Percentiles rank a stretch among this genome's conserved stretches.
Evolutionary conservation across 495 filamentous ascomycete species (phyloP).

Genomic region (Podospora pseudopauciseta): DNA sequence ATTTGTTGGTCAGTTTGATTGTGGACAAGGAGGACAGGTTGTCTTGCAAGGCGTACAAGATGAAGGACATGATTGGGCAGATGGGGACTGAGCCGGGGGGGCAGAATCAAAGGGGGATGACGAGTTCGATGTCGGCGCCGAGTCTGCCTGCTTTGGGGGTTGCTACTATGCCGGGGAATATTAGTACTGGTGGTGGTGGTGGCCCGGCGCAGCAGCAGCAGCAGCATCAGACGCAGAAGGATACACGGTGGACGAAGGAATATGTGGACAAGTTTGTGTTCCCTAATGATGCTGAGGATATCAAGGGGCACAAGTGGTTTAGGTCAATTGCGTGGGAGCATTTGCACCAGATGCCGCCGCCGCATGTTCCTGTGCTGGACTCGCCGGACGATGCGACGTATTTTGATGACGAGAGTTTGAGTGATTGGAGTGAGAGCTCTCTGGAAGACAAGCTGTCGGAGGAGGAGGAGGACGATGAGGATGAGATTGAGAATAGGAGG

Average conservation of each 20-base stretch:
- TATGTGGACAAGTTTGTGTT: constrained; percentile 62
- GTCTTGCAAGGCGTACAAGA: constrained; percentile 64
- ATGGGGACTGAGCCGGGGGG: not conserved
- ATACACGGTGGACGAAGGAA: constrained; percentile 20
- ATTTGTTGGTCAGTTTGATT: constrained; percentile 72
- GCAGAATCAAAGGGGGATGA: not conserved
- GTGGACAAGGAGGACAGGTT: constrained; percentile 73
- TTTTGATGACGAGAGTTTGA: constrained; percentile 76
- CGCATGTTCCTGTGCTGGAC: constrained; percentile 68
- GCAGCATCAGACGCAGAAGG: not conserved
- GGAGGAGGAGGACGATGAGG: constrained; percentile 19
- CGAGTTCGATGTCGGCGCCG: constrained; percentile 1
- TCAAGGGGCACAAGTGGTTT: constrained; percentile 75
- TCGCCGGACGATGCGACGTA: constrained; percentile 80
- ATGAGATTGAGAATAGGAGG: not conserved
- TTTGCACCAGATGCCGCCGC: constrained; percentile 64
- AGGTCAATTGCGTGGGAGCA: constrained; percentile 62
- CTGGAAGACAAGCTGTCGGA: constrained; percentile 30
- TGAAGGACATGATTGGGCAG: constrained; percentile 53
- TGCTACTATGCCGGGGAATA: not conserved
- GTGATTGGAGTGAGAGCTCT: constrained; percentile 46
- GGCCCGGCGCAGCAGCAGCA: not conserved
- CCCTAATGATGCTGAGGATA: constrained; percentile 70
- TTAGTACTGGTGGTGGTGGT: not conserved
- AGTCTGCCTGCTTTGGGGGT: not conserved